Percentiles rank a stretch among this genome's conserved stretches.
Conservation (phyloP, 2,329 filamentous ascomycete genomes). For the Neocatenulostroma microsporum region DNA sequence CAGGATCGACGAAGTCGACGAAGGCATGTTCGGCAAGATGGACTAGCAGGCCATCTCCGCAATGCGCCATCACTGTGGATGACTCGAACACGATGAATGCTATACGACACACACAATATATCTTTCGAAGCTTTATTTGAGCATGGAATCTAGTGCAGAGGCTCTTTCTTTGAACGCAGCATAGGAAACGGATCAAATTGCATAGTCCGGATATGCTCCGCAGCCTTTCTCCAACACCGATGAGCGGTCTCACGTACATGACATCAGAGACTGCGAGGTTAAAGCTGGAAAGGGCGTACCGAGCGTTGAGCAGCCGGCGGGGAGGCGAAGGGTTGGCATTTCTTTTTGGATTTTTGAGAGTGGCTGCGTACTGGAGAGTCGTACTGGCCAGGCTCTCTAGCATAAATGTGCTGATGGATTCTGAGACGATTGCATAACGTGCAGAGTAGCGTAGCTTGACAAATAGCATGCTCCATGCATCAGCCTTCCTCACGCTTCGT, state of each 20-base stretch:
- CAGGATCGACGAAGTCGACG: slow-evolving; percentile 76
- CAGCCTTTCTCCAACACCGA: slow-evolving; percentile 12
- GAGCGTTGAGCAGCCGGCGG: slow-evolving; percentile 23
- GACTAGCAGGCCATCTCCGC: slow-evolving; percentile 59
- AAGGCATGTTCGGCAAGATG: slow-evolving; percentile 93
- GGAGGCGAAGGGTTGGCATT: not conserved
- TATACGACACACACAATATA: too few relatives aligned
- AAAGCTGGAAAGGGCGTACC: slow-evolving; percentile 24
- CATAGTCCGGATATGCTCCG: slow-evolving; percentile 6
- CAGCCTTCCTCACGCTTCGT: too few relatives aligned
- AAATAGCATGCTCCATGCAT: too few relatives aligned
- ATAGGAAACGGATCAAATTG: slow-evolving; percentile 4
- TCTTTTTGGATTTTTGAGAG: too few relatives aligned
- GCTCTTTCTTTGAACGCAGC: not conserved
- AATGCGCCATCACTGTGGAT: slow-evolving; percentile 2
- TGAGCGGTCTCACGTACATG: slow-evolving; percentile 10
- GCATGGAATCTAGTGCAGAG: too few relatives aligned
- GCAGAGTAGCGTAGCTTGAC: too few relatives aligned
- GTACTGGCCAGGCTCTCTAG: too few relatives aligned
- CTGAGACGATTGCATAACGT: too few relatives aligned
- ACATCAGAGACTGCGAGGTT: slow-evolving; percentile 24
- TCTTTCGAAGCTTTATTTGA: slow-evolving; percentile 6
- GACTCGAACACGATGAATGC: slow-evolving; percentile 1
- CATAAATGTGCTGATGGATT: too few relatives aligned
- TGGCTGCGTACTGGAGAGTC: too few relatives aligned